These are phyloP conservation scores for Coniochaeta prunicola DNA, from an alignment of 2,329 filamentous ascomycete species.

Conservation along the genomic window DNA sequence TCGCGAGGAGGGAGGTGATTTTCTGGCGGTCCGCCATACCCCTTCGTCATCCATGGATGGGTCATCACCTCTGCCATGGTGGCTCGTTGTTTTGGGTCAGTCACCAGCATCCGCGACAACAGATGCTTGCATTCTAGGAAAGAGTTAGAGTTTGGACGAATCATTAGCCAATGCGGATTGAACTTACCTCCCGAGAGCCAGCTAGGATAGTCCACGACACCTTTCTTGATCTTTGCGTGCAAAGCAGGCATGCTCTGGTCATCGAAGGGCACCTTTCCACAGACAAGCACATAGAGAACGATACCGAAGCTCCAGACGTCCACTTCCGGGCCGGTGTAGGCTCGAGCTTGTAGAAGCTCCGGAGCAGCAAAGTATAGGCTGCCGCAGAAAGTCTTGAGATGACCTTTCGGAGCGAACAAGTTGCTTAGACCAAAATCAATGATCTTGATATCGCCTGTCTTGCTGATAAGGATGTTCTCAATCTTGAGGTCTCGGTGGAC, in stretches of 20 bases:
- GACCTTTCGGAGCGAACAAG: slow-evolving; percentile 75
- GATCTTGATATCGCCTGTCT: slow-evolving; percentile 98
- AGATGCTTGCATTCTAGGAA: slow-evolving; percentile 80
- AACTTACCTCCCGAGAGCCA: slow-evolving; percentile 81
- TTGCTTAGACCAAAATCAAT: slow-evolving; percentile 98
- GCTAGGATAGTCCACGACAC: slow-evolving; percentile 87
- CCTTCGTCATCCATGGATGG: slow-evolving; percentile 94
- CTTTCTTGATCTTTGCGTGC: slow-evolving; percentile 98
- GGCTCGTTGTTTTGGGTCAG: slow-evolving; percentile 80
- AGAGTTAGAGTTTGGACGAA: slow-evolving; percentile 24
- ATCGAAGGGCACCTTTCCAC: slow-evolving; percentile 96
- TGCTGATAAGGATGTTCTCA: slow-evolving; percentile 98
- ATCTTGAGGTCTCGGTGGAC: slow-evolving; percentile 98
- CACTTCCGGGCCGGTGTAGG: slow-evolving; percentile 93
- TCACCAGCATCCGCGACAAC: slow-evolving; percentile 91
- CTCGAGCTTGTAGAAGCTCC: slow-evolving; percentile 84
- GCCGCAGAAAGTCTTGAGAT: slow-evolving; percentile 94
- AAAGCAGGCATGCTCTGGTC: slow-evolving; percentile 98
- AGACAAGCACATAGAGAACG: slow-evolving; percentile 92
- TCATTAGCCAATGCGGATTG: background rate
- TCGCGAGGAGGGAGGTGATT: slow-evolving; percentile 82
- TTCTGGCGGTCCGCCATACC: slow-evolving; percentile 77
- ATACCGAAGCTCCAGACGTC: slow-evolving; percentile 99
- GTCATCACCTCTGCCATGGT: slow-evolving; percentile 87
- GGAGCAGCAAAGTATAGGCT: slow-evolving; percentile 97